Evolutionary conservation across 345 rosid genomes (phyloP), one percentile per base, ranked within the genome.

Genomic region (Boechera stricta): DNA sequence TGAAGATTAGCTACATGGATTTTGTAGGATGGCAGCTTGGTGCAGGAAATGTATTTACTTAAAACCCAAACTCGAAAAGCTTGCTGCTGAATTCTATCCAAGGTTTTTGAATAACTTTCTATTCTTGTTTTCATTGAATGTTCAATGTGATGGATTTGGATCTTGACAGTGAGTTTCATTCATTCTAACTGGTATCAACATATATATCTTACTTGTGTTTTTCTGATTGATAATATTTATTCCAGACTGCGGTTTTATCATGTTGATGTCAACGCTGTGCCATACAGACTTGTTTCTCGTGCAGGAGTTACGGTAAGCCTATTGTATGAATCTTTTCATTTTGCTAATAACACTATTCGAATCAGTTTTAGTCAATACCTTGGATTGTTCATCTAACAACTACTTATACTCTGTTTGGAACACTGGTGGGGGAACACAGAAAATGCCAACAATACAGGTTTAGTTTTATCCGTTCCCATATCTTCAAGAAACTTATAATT

Each of bases 391-490:
- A 79, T 61, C 44, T 26, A 52, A 79, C 64, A 3, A 32, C 3
- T 44, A 10, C 52, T 42, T 64, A 1, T 16, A 28, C 45, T 44
- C 4, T 73, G 65, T 67, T 26, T 73, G 64, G 13, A 49, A 48
- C 53, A 61, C 33, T 10, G 51, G 21, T 47, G 52, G 52, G 38
- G 58, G 32, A 42, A 67, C 28, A 51, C 91, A 95, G 97, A 95
- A 90, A 84, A 95, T 95, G 97, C 98, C 99, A 31, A 87, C 96
- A 3, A 86, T 92, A 65, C 99, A 94, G 96, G 98, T 60, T 1
- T 86, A 72, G 29, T 5, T 38, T 69, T 7, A 13, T 42, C 33
- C 0, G 9, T n/a, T 57, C 24, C 57, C 41, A 52, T 61, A 12
- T 44, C 64, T 62, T 41, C 56, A 12, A 8, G 28, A 7, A 52